These are phyloP conservation scores for Extremus antarcticus DNA, from an alignment of 495 filamentous ascomycete species.

Conservation along the genomic window DNA sequence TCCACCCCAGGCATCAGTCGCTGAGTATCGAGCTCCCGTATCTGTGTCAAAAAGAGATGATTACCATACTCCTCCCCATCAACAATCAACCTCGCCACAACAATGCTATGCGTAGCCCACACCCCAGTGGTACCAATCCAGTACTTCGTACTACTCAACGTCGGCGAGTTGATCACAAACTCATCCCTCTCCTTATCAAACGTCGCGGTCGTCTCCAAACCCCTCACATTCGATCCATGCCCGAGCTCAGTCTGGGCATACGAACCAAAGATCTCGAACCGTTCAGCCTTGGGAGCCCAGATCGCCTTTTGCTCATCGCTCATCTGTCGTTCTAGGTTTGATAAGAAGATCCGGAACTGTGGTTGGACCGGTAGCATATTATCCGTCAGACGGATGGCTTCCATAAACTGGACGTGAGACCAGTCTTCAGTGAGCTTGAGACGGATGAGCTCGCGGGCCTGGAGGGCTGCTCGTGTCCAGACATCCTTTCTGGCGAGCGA, in stretches of 20 bases:
- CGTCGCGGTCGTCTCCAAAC: slow-evolving; percentile 26
- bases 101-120: slow-evolving; percentile 23
- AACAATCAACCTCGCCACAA: slow-evolving; percentile 26
- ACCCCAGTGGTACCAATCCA: slow-evolving; percentile 24
- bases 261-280: slow-evolving; percentile 12
- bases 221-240: slow-evolving; percentile 23
- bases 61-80: slow-evolving; percentile 21
- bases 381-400: slow-evolving; percentile 10
- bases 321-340: slow-evolving; percentile 12
- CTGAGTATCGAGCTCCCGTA: slow-evolving; percentile 22
- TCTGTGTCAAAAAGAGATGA: slow-evolving; percentile 28
- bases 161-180: slow-evolving; percentile 26
- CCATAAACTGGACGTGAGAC: slow-evolving; percentile 9
- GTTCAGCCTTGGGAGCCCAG: slow-evolving; percentile 13
- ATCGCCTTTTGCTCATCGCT: slow-evolving; percentile 11
- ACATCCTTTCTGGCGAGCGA: slow-evolving; percentile 13
- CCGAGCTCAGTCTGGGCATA: slow-evolving; percentile 22
- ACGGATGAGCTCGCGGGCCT: slow-evolving; percentile 12
- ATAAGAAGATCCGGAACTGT: slow-evolving; percentile 14
- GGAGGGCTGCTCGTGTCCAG: slow-evolving; percentile 5
- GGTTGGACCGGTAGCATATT: slow-evolving; percentile 15
- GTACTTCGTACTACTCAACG: slow-evolving; percentile 24
- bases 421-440: slow-evolving; percentile 10
- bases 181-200: slow-evolving; percentile 20
- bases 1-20: slow-evolving; percentile 23